A percentile compares a stretch with the other conserved stretches of the same genome.
Conservation (phyloP, 1,284 basidiomycete species). For the Ganoderma boninense region DNA sequence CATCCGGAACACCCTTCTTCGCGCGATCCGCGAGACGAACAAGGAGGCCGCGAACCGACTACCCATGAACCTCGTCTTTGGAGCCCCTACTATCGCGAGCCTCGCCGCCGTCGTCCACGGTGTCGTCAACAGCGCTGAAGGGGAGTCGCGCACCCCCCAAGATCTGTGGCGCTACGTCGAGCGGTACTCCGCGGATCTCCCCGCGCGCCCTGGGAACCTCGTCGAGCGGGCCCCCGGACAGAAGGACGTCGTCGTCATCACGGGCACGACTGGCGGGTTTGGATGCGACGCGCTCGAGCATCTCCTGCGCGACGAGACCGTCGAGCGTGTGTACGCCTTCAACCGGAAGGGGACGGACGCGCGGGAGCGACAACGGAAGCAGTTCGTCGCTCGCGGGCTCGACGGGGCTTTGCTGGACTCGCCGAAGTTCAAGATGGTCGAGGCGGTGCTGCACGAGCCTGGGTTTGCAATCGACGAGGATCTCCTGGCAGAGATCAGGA, state of each 20-base stretch:
- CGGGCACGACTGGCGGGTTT: conserved; percentile 40
- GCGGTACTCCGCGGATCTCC: conserved; percentile 30
- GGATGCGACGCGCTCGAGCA: conserved; percentile 37
- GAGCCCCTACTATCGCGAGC: conserved; percentile 42
- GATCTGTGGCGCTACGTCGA: conserved; percentile 23
- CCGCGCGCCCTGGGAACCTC: conserved; percentile 19
- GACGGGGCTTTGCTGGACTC: conserved; percentile 38
- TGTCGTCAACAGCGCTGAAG: not conserved
- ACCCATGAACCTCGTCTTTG: conserved; percentile 46
- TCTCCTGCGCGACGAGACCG: conserved; percentile 27
- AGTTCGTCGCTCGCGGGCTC: conserved; percentile 40
- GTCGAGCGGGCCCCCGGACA: not conserved
- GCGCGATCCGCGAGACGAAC: conserved; percentile 41
- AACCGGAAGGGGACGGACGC: conserved; percentile 28
- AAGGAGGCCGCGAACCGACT: conserved; percentile 35
- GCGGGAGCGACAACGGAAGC: conserved; percentile 39
- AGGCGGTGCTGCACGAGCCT: conserved; percentile 42
- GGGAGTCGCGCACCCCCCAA: conserved; percentile 16
- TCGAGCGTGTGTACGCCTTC: conserved; percentile 36
- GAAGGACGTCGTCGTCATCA: conserved; percentile 37
- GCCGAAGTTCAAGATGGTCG: conserved; percentile 44
- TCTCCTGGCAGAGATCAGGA: conserved; percentile 36
- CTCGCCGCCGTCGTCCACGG: conserved; percentile 33
- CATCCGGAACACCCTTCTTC: conserved; percentile 49
- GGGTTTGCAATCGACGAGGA: conserved; percentile 40